Base-by-base conservation (phyloP, 208 protist species). In the Leishmania braziliensis region DNA sequence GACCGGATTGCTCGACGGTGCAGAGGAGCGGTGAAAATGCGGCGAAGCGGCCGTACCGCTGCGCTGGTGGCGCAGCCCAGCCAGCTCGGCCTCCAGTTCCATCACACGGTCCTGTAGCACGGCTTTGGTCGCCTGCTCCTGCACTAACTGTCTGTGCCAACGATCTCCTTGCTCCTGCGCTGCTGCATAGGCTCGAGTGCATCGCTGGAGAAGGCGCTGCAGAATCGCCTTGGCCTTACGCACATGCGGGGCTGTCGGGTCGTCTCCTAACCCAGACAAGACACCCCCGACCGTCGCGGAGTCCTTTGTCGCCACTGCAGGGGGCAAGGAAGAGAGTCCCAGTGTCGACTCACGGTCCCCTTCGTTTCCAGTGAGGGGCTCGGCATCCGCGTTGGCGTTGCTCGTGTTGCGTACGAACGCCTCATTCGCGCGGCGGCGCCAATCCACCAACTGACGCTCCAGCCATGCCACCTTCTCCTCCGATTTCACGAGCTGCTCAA, bases 391-490 rank as follows among this genome's bases (percentile, higher is more conserved):
- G 36, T 70, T 56, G 1, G 50, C 1, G 26, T 3, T 50, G 53
- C 72, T 75, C 50, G 50, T 10, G 51, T 82, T 54, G 20, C 79
- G 66, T 50, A 62, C 6, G 8, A 73, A 82, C 2, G 66, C 74
- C 65, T 86, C 78, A 53, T 72, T 78, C 10, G 78, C 77, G 53
- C 77, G 82, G 53, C 80, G 82, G 14, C 82, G 82, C 82, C 82
- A 86, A 48, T 82, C 63, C 16, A 86, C 68, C 23, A 86, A 74
- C 69, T 86, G 82, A 20, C 53, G 76, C 66, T 86, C 82, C 66
- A 86, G 65, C 82, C 82, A 86, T 23, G 78, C 48, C 74, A 86
- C 82, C 78, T 86, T 86, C 54, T 82, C 82, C 74, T 86, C 82
- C 8, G 82, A 82, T 6, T 39, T 66, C 20, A 86, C 73, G 48